A percentile compares a stretch with the other conserved stretches of the same genome.
phyloP scores from a whole-genome alignment of 1,139 yeast genomes.

The Magnusiomyces magnusii region DNA sequence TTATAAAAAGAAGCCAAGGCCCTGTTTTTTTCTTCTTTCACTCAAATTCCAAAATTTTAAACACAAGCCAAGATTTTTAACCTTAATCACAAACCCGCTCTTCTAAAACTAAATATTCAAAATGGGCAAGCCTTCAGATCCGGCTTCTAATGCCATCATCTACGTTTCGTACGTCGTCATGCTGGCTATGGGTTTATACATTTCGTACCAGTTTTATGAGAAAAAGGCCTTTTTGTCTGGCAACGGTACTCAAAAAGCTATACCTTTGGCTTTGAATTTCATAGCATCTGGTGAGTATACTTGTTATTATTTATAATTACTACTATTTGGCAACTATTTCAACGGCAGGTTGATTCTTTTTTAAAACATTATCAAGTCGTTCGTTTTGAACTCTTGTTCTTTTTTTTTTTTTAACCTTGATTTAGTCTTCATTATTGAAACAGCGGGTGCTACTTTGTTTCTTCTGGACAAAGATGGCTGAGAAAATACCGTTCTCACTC shows the following conservation, averaged over 20 bases:
- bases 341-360: background rate
- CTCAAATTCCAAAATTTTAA: no score
- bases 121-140: constrained; percentile 33
- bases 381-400: background rate
- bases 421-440: background rate
- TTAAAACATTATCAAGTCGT: background rate
- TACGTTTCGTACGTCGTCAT: constrained; percentile 65
- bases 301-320: no score
- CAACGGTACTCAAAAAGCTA: constrained; percentile 59
- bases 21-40: no score
- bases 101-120: no score
- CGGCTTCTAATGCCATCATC: constrained; percentile 67
- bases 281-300: constrained; percentile 88
- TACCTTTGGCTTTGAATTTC: constrained; percentile 79
- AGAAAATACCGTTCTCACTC: constrained; percentile 75
- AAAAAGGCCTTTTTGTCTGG: constrained; percentile 56
- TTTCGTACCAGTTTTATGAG: constrained; percentile 29
- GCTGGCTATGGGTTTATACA: constrained; percentile 37
- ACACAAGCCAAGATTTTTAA: no score
- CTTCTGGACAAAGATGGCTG: constrained; percentile 39
- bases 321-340: constrained; percentile 11
- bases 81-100: no score
- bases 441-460: constrained; percentile 9
- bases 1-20: no score
- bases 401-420: background rate